Base-by-base conservation (phyloP, 2,329 filamentous ascomycete genomes). In the Colletotrichum lentis region DNA sequence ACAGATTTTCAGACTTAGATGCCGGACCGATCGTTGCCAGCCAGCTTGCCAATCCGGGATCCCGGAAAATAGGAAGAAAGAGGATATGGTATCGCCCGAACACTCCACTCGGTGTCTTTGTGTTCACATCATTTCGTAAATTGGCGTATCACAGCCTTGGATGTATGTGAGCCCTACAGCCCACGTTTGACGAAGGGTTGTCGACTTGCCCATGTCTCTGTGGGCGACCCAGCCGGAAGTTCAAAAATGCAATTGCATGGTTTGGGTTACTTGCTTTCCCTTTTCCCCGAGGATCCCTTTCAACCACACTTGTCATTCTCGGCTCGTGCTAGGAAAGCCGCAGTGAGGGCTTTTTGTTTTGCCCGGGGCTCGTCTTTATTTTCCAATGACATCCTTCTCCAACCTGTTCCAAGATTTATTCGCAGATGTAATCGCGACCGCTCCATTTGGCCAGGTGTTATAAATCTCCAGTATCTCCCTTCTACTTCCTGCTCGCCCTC, bases 91-190 rank as follows among this genome's bases (percentile, higher is more conserved):
- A 64, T 55, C 61, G 47, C n/a, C 22, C 54, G 54, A 35, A 31
- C 47, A 47, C 49, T 24, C n/a, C 18, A 18, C 20, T 54, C 27
- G 31, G 3, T 37, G 43, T 60, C 50, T 43, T 54, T 68, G 62
- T 43, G 60, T 52, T 43, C 52, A 10, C 8, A 22, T 41, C 22
- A 22, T 39, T 35, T 56, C 65, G 65, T 68, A 68, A 60, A 44
- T 47, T 18, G 39, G 41, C 65, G 65, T 68, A 68, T 68, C 55
- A 65, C 55, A 47, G 27, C n/a, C 16, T 22, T 20, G 22, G 20
- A 35, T 5, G 8, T 8, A 16, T 39, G 20, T 12, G 31, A 50
- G 41, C 54, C 16, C 14, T 24, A 35, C 35, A 35, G n/a, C 12
- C 7, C 53, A 20, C 24, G 10, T 65, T 55, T 52, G 31, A 44